Percentiles rank a stretch among this genome's conserved stretches.
These are phyloP conservation scores for Sporothrix mexicana DNA, from an alignment of 2,329 filamentous ascomycete genomes.

Conservation along the genomic window DNA sequence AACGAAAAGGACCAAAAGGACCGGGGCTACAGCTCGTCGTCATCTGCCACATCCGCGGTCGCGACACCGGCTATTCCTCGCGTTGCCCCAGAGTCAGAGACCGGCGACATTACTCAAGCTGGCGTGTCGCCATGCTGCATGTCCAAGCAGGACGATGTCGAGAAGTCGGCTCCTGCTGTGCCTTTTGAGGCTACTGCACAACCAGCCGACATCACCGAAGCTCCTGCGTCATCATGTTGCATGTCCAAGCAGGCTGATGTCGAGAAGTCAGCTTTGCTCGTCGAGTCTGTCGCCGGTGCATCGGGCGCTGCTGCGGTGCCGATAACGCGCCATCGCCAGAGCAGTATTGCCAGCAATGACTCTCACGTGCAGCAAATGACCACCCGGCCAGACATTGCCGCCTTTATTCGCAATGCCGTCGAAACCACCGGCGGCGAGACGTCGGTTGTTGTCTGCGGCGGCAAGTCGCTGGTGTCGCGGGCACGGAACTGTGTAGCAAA, in stretches of 20 bases:
- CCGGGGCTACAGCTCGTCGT: slow-evolving; percentile 9
- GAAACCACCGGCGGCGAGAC: slow-evolving; percentile 66
- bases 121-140: slow-evolving; percentile 23
- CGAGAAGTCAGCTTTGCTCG: slow-evolving; percentile 39
- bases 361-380: slow-evolving; percentile 54
- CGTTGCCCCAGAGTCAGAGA: neutral
- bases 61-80: neutral
- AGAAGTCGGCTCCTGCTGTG: slow-evolving; percentile 36
- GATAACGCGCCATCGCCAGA: slow-evolving; percentile 24
- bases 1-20: neutral
- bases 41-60: neutral
- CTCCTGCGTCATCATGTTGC: slow-evolving; percentile 23
- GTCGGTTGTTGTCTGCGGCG: slow-evolving; percentile 65
- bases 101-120: neutral
- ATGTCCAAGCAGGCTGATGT: slow-evolving; percentile 39
- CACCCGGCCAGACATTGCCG: slow-evolving; percentile 56
- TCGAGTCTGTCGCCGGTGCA: neutral
- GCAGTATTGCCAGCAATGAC: slow-evolving; percentile 44
- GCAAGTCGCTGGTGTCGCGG: slow-evolving; percentile 58
- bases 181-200: neutral
- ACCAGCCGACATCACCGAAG: neutral
- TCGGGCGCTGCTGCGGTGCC: neutral
- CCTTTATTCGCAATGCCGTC: slow-evolving; percentile 59
- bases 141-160: slow-evolving; percentile 40
- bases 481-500: slow-evolving; percentile 62